Evolutionary conservation across 768 basidiomycete genomes (phyloP).

Genomic region (Collybiopsis luxurians): DNA sequence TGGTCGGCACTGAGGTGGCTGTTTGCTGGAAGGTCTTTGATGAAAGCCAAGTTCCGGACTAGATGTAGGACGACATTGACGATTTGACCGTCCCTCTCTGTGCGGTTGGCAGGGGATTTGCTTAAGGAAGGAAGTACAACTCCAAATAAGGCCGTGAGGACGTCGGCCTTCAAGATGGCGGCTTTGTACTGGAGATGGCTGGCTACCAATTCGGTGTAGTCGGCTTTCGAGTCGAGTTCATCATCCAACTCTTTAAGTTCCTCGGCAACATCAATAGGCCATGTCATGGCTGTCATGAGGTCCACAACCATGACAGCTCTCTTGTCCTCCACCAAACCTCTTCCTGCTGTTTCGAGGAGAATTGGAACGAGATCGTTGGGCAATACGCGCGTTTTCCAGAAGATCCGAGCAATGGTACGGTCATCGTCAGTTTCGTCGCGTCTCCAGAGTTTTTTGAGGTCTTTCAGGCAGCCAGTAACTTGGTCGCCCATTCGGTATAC

Average conservation of each 20-base stretch:
- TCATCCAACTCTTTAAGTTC: constrained; percentile 93
- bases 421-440: constrained; percentile 98
- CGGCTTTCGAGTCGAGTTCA: constrained; percentile 73
- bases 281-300: constrained; percentile 95
- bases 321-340: constrained; percentile 76
- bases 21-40: constrained; percentile 80
- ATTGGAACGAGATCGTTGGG: constrained; percentile 88
- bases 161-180: constrained; percentile 63
- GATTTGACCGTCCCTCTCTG: constrained; percentile 79
- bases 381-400: constrained; percentile 84
- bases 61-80: constrained; percentile 87
- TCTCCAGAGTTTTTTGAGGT: constrained; percentile 93
- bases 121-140: constrained; percentile 79
- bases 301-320: constrained; percentile 83
- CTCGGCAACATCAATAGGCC: constrained; percentile 96
- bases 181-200: constrained; percentile 92
- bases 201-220: constrained; percentile 81
- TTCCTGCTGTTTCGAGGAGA: constrained; percentile 75
- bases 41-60: constrained; percentile 91
- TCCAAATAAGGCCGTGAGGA: constrained; percentile 68
- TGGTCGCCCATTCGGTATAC: constrained; percentile 80
- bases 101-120: constrained; percentile 64
- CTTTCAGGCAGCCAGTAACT: constrained; percentile 81
- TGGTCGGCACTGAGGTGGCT: constrained; percentile 73
- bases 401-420: constrained; percentile 90